Base-by-base conservation (phyloP, 2,329 filamentous ascomycete genomes). In the Emergomyces orientalis region DNA sequence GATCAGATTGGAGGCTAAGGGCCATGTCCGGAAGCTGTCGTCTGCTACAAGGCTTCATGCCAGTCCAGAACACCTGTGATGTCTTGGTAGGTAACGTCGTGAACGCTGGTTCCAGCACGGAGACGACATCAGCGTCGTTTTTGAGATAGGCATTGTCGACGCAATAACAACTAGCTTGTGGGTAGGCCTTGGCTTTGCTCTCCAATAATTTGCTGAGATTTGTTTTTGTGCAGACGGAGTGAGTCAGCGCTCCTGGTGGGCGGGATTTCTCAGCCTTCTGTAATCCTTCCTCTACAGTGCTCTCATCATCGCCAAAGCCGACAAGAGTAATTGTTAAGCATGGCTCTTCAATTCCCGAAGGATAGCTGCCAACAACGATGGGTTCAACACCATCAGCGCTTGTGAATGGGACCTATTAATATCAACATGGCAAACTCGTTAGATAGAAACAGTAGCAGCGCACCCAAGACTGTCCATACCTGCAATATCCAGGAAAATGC, bases 1-100 rank as follows among this genome's bases (percentile, higher is more conserved):
- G 81, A 66, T 84, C 82, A 0, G 76, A 77, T 62, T 83, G 81
- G 78, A 84, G 78, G 34, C 77, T 80, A 17, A 83, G 71, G 3
- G 82, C 82, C 82, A 84, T 84, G 63, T 81, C 79, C 0, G 76
- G 74, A 43, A 79, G 70, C 37, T 64, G 54, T 2, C 76, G 70
- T 32, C 74, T 71, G 49, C 78, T 81, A 34, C 75, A 76, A 0
- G 82, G 82, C 37, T 73, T 74, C 81, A 84, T 83, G 11, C 77
- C 68, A 67, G 77, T 82, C 76, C 80, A 84, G 13, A 84, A 70
- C 1, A 79, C 71, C 57, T 79, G 80, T 1, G 77, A 73, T 67
- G 81, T 78, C 27, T 69, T 69, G 8, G 73, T 72, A 0, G 82
- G 81, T 34, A 84, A 70, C 13, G 45, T 47, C 0, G 76, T 79